phyloP scores from a whole-genome alignment of 2,329 filamentous ascomycete genomes.

The Nothophoma quercina region DNA sequence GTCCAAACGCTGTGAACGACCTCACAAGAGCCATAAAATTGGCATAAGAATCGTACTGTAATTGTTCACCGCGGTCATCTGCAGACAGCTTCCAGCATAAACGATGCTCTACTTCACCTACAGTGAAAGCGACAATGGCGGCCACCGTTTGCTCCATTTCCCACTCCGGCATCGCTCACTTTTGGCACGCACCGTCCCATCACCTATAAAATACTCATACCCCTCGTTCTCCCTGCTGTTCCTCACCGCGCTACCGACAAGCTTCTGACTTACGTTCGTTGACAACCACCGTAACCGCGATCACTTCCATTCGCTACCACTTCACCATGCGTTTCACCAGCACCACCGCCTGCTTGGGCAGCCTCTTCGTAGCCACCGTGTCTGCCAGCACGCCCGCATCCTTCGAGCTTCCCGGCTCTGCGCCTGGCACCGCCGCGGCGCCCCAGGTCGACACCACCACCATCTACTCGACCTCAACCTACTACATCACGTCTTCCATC shows the following conservation, averaged over 20 bases:
- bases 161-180: slow-evolving; percentile 11
- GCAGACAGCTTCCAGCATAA: too few species aligned
- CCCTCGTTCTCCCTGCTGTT: background rate
- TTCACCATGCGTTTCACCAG: slow-evolving; percentile 3
- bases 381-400: slow-evolving; percentile 4
- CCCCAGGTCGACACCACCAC: slow-evolving; percentile 4
- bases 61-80: too few species aligned
- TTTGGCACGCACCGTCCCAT: slow-evolving; percentile 7
- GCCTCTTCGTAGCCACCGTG: slow-evolving; percentile 5
- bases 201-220: background rate
- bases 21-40: too few species aligned
- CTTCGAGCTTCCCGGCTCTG: background rate
- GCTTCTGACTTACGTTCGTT: background rate
- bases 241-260: background rate
- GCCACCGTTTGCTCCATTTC: slow-evolving; percentile 3
- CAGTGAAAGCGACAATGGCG: background rate
- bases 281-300: background rate
- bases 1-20: too few species aligned
- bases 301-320: background rate
- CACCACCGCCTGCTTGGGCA: slow-evolving; percentile 1
- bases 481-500: background rate
- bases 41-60: too few species aligned
- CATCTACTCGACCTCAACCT: slow-evolving; percentile 9
- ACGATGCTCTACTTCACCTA: background rate
- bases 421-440: background rate